Conservation (phyloP, 1,284 basidiomycete genomes). For the Xerocomus minutiporus region DNA sequence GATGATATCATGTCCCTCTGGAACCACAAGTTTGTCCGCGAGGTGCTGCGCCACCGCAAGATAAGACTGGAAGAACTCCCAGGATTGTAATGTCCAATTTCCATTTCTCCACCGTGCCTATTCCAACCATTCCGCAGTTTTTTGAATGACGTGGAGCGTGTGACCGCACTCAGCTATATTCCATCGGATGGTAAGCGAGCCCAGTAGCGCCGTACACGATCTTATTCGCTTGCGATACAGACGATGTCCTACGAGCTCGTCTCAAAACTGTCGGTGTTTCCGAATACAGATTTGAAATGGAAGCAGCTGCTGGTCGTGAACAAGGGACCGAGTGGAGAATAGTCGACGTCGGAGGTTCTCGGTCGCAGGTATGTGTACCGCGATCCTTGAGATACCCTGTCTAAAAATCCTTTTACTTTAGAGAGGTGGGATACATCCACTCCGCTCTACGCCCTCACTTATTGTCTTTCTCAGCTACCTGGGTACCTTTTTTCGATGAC, state of each 20-base stretch:
- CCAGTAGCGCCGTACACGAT: background rate
- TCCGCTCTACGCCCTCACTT: background rate
- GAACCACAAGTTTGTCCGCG: constrained; percentile 55
- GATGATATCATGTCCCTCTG: constrained; percentile 62
- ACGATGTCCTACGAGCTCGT: constrained; percentile 69
- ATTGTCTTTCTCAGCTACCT: constrained; percentile 42
- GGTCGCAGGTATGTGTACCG: constrained; percentile 55
- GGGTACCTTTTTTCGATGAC: constrained; percentile 75
- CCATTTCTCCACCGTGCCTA: background rate
- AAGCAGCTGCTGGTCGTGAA: constrained; percentile 60
- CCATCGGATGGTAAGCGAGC: constrained; percentile 60
- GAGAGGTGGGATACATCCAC: constrained; percentile 23
- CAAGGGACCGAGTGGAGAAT: constrained; percentile 75
- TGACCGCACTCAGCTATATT: constrained; percentile 57
- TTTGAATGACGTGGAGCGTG: constrained; percentile 63
- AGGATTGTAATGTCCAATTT: constrained; percentile 55
- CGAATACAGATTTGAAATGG: constrained; percentile 77
- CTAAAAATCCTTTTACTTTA: constrained; percentile 13
- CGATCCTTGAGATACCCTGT: constrained; percentile 2
- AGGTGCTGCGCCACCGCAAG: constrained; percentile 55
- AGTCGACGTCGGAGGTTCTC: constrained; percentile 73
- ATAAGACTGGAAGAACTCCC: constrained; percentile 66
- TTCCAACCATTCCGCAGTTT: constrained; percentile 43
- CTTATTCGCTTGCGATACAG: constrained; percentile 33
- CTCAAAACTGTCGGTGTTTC: constrained; percentile 74